phyloP scores from a whole-genome alignment of 441 rosid genomes.

The Corymbia citriodora region DNA sequence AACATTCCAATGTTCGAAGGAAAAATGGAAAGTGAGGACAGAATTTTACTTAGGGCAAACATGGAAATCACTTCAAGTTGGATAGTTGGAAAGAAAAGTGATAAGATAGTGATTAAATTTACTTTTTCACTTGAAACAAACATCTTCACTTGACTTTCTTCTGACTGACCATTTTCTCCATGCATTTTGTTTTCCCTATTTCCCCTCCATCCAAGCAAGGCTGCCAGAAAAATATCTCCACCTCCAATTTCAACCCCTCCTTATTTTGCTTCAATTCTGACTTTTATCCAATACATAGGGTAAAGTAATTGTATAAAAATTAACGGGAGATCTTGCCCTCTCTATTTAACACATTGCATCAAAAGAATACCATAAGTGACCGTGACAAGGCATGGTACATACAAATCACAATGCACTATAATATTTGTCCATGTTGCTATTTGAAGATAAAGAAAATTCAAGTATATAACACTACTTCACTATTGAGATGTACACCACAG shows the following conservation, averaged over 20 bases:
- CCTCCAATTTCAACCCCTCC: neutral
- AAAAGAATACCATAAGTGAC: neutral
- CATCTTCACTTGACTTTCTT: neutral
- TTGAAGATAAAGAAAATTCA: neutral
- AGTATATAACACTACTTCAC: neutral
- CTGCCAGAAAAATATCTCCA: neutral
- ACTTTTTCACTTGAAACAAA: neutral
- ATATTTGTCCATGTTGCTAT: neutral
- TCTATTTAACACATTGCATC: neutral
- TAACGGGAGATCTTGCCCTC: neutral
- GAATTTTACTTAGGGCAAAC: neutral
- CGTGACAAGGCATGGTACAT: neutral
- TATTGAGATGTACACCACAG: neutral
- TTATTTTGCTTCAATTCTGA: neutral
- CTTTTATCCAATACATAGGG: neutral
- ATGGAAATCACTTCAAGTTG: neutral
- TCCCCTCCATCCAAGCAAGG: neutral
- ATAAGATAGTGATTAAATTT: neutral
- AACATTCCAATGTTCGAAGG: neutral
- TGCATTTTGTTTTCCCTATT: neutral
- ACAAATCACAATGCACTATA: neutral
- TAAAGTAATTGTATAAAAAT: neutral
- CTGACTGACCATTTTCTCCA: neutral
- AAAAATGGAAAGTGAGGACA: neutral
- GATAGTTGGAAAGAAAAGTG: neutral